Evolutionary conservation across 2,329 filamentous ascomycete genomes (phyloP), one percentile per base, ranked within the genome.

Genomic region (Hymenoscyphus repandus): DNA sequence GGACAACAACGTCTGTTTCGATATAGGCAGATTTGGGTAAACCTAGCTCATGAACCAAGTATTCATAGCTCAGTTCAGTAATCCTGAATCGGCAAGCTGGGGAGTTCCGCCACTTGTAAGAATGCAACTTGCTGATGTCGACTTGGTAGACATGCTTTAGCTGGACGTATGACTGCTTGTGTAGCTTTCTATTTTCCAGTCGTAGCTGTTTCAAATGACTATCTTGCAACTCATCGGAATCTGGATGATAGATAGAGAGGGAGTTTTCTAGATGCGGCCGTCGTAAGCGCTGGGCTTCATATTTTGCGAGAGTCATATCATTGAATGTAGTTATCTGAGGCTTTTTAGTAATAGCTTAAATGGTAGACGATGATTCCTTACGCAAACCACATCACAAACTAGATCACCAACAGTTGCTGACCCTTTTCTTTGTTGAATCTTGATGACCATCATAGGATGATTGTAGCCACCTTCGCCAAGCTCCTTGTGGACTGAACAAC

Each of bases 121-220:
- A 49, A 5, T 38, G 22, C 0, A 59, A 46, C 9, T 11, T 39
- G 12, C 37, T 40, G 3, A 39, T 17, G 3, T 48, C 46, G 10
- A 59, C 39, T 27, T 32, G 37, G 30, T 56, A 59, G 15, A 52
- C 45, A 30, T 59, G 57, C 37, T 50, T 38, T 11, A 57, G 48
- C 5, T 48, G 43, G 10, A 59, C 18, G 31, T 58, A 59, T 7
- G 57, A 58, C 32, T 59, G 57, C 30, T 59, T 59, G 11, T 50
- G 46, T 2, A 59, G 36, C 4, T 44, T 10, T 9, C 47, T 53
- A 12, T 51, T 50, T 33, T 59, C 52, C 2, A 59, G 41, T 4
- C 50, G 45, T 5, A 59, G 53, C 22, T 43, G 56, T 11, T 17
- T 30, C 37, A 37, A n/a, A 34, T 38, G 33, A 11, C 5, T 20